Base-by-base conservation (phyloP, 495 filamentous ascomycete genomes). In the Penicillium waksmanii region DNA sequence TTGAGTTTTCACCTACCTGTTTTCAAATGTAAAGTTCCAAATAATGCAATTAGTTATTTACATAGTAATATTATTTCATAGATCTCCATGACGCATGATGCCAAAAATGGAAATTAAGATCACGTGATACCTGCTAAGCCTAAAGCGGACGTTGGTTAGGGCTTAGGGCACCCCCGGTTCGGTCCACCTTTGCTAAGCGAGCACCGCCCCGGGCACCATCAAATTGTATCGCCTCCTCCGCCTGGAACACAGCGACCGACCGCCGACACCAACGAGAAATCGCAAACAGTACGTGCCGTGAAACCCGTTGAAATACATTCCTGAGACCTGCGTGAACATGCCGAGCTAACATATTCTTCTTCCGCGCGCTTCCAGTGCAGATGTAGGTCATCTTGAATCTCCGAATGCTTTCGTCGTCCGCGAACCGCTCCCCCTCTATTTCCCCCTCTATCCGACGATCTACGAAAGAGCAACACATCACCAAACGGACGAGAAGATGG, bases 321-420 rank as follows among this genome's bases (percentile, higher is more conserved):
- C 65, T 38, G 47, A 61, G 52, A 66, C 56, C 51, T 15, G 38
- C 49, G 47, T 59, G 60, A 61, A 64, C 44, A 34, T 57, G 15
- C 51, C 44, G 35, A 67, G 70, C 78, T 79, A 73, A 79, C 72
- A 64, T 70, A 54, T 62, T 55, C 57, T 70, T 77, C 72, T 77
- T 72, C 61, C 64, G 70, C 72, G 72, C 75, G 51, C 64, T 74
- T 75, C 69, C 66, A 91, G 88, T 91, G 89, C 89, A 91, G 84
- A 90, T 90, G 87, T 90, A 84, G 81, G 87, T 80, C 58, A 46
- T 73, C 60, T 58, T 62, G 21, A 67, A 58, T 55, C 55, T 51
- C 38, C 59, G 54, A 54, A 64, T 61, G 56, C 53, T 50, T 48
- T 65, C 50, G 33, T 48, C 36, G 56, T 56, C 62, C 51, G 44